Percentiles rank a stretch among this genome's conserved stretches.
These are phyloP conservation scores for Erysimum cheiranthoides DNA, from an alignment of 345 rosid genomes.

Conservation along the genomic window DNA sequence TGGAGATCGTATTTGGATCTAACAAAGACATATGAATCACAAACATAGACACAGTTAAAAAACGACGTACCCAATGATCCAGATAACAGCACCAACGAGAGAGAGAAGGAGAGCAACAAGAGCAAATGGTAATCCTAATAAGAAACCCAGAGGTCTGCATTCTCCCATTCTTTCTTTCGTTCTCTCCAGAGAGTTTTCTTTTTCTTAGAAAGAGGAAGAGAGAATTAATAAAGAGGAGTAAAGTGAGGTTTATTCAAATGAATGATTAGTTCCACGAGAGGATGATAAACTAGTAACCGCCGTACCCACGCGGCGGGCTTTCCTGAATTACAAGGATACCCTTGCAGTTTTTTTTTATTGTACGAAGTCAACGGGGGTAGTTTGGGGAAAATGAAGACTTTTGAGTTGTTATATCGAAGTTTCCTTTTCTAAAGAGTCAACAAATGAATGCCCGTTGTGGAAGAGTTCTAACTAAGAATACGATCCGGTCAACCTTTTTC, in stretches of 20 bases:
- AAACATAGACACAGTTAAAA: neutral
- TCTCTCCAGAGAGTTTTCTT: neutral
- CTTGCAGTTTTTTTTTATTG: neutral
- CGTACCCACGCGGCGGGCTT: constrained; percentile 16
- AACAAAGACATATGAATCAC: neutral
- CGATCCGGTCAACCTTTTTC: neutral
- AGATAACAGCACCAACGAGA: constrained; percentile 69
- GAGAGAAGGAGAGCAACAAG: constrained; percentile 68
- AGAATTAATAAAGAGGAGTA: neutral
- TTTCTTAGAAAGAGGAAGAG: neutral
- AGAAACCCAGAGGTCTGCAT: constrained; percentile 86
- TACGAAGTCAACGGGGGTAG: constrained; percentile 7
- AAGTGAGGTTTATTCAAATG: neutral
- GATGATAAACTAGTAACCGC: constrained; percentile 20
- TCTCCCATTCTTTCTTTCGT: constrained; percentile 53
- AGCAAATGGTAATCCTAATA: constrained; percentile 81
- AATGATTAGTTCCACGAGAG: constrained; percentile 4
- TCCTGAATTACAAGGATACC: neutral
- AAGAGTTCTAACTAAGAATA: neutral
- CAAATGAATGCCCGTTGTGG: neutral
- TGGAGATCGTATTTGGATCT: neutral
- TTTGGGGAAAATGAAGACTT: neutral
- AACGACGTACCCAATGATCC: constrained; percentile 72
- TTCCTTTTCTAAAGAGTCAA: constrained; percentile 5
- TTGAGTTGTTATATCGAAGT: neutral